phyloP scores from a whole-genome alignment of 2,329 filamentous ascomycete genomes.

The Fusarium sp. region DNA sequence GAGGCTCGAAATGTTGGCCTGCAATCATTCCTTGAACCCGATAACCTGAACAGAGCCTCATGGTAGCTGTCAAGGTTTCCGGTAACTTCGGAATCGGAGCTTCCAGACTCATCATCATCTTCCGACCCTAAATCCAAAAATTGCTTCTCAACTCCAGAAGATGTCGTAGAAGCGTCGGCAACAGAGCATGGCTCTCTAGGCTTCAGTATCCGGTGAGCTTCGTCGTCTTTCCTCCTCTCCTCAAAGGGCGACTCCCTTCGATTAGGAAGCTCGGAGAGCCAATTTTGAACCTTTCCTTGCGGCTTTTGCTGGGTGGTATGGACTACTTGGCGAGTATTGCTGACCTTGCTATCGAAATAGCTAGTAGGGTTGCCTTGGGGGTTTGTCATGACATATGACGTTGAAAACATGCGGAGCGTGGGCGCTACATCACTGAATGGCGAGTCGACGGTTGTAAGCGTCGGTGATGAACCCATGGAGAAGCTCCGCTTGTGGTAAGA shows the following conservation, averaged over 20 bases:
- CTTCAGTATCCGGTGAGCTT: not conserved
- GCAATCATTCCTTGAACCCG: accelerated
- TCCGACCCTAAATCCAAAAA: not conserved
- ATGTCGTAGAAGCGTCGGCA: accelerated
- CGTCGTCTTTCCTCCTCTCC: not conserved
- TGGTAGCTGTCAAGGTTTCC: not conserved
- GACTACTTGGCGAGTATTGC: too few relatives aligned
- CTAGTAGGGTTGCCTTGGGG: too few relatives aligned
- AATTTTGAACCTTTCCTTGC: not conserved
- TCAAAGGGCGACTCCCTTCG: not conserved
- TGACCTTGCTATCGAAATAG: not conserved
- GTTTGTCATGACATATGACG: not conserved
- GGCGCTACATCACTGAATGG: not conserved
- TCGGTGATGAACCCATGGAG: not conserved
- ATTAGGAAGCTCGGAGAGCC: not conserved
- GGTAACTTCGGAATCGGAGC: not conserved
- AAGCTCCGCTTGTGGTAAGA: not conserved
- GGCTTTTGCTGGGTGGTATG: not conserved
- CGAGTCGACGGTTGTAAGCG: not conserved
- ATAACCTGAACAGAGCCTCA: not conserved
- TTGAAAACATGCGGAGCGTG: not conserved
- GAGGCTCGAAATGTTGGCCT: not conserved
- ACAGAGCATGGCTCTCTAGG: not conserved
- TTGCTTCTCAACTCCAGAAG: not conserved
- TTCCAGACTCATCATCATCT: not conserved